These are phyloP conservation scores for Dactylella cylindrospora DNA, from an alignment of 2,329 filamentous ascomycete genomes.

Conservation along the genomic window DNA sequence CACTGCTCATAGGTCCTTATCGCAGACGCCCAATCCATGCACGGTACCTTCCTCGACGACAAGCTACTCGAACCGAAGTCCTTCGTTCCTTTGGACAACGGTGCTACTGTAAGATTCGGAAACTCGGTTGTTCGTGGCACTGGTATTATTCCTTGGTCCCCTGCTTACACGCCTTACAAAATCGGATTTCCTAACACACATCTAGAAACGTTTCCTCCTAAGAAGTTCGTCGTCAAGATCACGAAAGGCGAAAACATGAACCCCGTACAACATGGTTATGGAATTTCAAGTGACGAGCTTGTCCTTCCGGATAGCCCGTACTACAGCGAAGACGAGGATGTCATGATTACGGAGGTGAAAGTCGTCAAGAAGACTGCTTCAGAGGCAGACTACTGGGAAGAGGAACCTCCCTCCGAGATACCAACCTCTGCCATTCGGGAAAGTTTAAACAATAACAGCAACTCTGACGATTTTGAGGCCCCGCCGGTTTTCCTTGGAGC, in stretches of 20 bases:
- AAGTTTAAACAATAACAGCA: neutral
- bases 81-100: constrained; percentile 50
- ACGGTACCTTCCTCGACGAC: constrained; percentile 63
- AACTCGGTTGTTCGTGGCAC: constrained; percentile 56
- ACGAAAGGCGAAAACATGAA: constrained; percentile 46
- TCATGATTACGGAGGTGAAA: constrained; percentile 41
- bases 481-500: neutral
- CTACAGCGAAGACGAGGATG: constrained; percentile 43
- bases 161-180: constrained; percentile 19
- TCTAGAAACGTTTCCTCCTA: constrained; percentile 47
- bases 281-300: constrained; percentile 45
- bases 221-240: constrained; percentile 47
- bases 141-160: constrained; percentile 49
- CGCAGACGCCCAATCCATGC: constrained; percentile 62
- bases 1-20: constrained; percentile 57
- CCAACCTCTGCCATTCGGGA: constrained; percentile 10
- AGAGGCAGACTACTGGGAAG: constrained; percentile 1
- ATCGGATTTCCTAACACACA: constrained; percentile 14
- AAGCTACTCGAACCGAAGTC: constrained; percentile 51
- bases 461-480: too few relatives aligned
- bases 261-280: constrained; percentile 46
- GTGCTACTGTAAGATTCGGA: constrained; percentile 56
- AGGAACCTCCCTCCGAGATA: constrained; percentile 8
- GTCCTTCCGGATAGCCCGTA: constrained; percentile 44
- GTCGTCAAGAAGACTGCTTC: constrained; percentile 4